Conservation (phyloP, 179 eudicot species). For the Monotropa hypopitys region DNA sequence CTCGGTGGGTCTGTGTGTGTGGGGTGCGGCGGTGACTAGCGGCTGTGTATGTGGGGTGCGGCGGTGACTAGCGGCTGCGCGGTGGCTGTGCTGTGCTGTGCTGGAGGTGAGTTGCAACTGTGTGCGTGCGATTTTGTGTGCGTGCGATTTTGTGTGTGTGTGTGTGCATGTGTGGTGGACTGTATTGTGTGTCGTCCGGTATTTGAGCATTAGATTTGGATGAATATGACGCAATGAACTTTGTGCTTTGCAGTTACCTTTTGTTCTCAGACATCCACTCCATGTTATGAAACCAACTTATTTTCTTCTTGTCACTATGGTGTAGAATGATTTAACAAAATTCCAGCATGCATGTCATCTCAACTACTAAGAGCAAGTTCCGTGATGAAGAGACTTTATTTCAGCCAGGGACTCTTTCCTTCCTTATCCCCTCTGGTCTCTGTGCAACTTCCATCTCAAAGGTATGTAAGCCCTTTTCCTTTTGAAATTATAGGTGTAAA, state of each 20-base stretch:
- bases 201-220: not conserved
- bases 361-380: conserved; percentile 11
- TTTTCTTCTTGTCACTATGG: not conserved
- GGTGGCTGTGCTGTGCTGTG: too few relatives aligned
- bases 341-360: not conserved
- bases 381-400: conserved; percentile 34
- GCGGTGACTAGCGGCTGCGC: too few relatives aligned
- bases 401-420: conserved; percentile 24
- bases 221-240: not conserved
- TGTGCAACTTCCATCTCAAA: conserved; percentile 47
- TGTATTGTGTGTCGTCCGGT: not conserved
- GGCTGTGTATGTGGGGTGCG: too few relatives aligned
- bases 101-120: too few relatives aligned
- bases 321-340: not conserved
- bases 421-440: conserved; percentile 30
- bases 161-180: too few relatives aligned
- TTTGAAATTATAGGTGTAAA: not conserved
- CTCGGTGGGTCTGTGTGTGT: too few relatives aligned
- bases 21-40: too few relatives aligned
- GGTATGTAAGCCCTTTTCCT: conserved; percentile 20
- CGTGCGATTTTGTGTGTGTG: too few relatives aligned
- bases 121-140: too few relatives aligned
- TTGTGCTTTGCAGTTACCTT: not conserved
- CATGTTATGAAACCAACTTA: not conserved
- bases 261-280: not conserved